Base-by-base conservation (phyloP, 352 stramenopile genomes). In the Phytophthora citrophthora region DNA sequence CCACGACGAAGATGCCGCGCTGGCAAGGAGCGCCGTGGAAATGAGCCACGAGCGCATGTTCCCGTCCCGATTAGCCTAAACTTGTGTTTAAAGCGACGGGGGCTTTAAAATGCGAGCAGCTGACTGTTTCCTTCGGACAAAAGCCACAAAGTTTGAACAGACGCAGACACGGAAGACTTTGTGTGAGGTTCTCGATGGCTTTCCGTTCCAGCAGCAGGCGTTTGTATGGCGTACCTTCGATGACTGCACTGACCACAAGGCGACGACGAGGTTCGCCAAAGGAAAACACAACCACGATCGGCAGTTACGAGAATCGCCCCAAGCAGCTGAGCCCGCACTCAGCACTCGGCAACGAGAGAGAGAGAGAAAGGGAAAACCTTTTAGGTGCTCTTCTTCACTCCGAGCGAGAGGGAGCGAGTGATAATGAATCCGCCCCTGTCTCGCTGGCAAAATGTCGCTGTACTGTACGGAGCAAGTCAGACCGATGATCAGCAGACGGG, bases 101-200 rank as follows among this genome's bases (percentile, higher is more conserved):
- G 29, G 29, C 29, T 34, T 13, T 34, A 34, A 34, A 34, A 8
- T 31, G 27, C 27, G 27, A 7, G 27, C 27, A 31, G 10, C 29
- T 34, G 29, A 13, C 29, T 34, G 29, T 34, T 34, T 34, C 29
- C 29, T 34, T 34, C 44, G 47, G 46, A 58, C 39, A 58, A 56
- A 53, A 29, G 54, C 55, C 38, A 51, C 55, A 64, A 57, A 38
- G 48, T 55, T 59, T 59, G 16, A 57, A 48, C 57, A 59, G 57
- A 46, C 57, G 48, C n/a, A 23, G 20, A 26, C 16, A 29, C 36
- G 46, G 46, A 58, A 58, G 47, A 13, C 43, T 31, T 11, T 13
- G 54, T 32, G 48, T 57, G 57, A 65, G 48, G 7, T 46, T 46
- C 57, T 44, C 13, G 56, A 46, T 40, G 54, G 43, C 34, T 32